Evolutionary conservation across 2,329 filamentous ascomycete species (phyloP).

Genomic region (Rhynchosporium secalis): DNA sequence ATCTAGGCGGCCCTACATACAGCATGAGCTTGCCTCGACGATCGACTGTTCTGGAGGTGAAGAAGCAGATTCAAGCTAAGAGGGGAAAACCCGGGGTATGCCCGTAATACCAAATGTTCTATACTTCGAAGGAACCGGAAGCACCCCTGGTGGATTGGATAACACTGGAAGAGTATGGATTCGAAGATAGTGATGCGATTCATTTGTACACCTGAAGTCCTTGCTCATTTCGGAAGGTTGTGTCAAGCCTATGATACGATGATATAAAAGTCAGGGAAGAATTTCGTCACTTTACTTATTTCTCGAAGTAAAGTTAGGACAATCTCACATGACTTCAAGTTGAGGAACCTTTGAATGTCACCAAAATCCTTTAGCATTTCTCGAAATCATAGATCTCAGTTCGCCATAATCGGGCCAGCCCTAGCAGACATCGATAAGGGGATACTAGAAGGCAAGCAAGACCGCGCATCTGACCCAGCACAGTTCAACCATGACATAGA

Average conservation of each 20-base stretch:
- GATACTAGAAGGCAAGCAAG: not conserved
- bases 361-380: not conserved
- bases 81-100: no score
- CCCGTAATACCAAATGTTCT: not conserved
- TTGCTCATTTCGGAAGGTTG: no score
- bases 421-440: not conserved
- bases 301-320: no score
- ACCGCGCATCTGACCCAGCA: not conserved
- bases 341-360: not conserved
- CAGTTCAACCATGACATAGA: no score
- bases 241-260: no score
- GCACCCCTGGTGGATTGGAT: not conserved
- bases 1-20: not conserved
- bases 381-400: not conserved
- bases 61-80: not conserved
- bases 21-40: not conserved
- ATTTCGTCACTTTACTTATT: no score
- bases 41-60: not conserved
- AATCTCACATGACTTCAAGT: no score
- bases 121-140: not conserved
- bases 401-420: not conserved
- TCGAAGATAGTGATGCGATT: not conserved
- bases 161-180: not conserved
- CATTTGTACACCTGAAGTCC: slow-evolving; percentile 12
- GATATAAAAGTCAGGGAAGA: no score